phyloP scores from a whole-genome alignment of 192 early-diverging fungal species.

The Coemansia sp. region DNA sequence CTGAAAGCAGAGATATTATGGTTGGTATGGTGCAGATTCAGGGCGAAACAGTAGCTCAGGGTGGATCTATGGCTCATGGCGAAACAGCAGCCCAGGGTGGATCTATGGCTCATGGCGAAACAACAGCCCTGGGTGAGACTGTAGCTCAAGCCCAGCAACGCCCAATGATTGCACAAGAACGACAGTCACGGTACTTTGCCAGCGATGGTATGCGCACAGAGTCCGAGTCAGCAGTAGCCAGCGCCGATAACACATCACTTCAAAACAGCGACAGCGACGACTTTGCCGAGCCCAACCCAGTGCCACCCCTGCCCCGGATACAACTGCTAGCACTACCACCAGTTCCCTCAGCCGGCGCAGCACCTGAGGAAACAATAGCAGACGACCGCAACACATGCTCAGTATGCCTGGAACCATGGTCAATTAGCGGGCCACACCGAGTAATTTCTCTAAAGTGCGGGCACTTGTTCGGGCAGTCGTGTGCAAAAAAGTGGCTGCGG shows the following conservation, averaged over 20 bases:
- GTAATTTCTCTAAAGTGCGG: constrained; percentile 44
- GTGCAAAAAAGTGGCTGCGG: constrained; percentile 35
- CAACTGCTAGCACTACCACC: no score
- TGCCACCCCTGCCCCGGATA: not conserved
- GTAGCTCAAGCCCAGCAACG: not conserved
- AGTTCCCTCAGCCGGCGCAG: no score
- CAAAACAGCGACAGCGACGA: constrained; percentile 21
- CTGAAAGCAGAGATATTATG: no score
- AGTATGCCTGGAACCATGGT: constrained; percentile 40
- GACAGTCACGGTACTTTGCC: constrained; percentile 9
- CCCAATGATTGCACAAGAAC: not conserved
- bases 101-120: no score
- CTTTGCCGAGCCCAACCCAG: constrained; percentile 11
- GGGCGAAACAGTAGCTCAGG: not conserved
- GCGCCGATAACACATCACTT: not conserved
- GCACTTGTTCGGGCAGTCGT: constrained; percentile 41
- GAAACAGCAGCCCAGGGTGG: not conserved
- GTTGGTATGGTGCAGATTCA: not conserved
- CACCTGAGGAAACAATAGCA: not conserved
- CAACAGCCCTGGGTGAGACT: no score
- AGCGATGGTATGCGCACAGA: not conserved
- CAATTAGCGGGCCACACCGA: constrained; percentile 26
- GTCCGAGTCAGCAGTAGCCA: not conserved
- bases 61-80: not conserved
- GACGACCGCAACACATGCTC: constrained; percentile 40